Conservation (phyloP, 495 filamentous ascomycete genomes). For the Penicillium diatomitis region DNA sequence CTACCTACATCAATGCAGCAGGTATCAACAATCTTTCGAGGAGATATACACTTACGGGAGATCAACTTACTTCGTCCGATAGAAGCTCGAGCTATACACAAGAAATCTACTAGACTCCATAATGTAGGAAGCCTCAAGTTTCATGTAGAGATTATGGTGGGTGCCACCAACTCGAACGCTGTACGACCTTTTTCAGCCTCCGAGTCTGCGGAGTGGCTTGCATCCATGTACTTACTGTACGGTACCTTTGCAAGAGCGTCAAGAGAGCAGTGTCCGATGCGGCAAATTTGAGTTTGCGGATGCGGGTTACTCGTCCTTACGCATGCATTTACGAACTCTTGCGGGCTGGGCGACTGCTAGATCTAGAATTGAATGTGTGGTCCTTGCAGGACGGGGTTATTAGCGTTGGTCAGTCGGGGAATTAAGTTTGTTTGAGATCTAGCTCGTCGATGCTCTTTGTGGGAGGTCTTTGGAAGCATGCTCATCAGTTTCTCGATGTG, state of each 20-base stretch:
- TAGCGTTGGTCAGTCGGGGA: conserved; percentile 14
- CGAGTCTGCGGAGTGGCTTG: too few relatives aligned
- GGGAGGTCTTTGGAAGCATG: neutral
- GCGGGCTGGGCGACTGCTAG: conserved; percentile 7
- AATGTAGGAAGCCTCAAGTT: neutral
- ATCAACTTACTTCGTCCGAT: too few relatives aligned
- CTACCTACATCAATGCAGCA: too few relatives aligned
- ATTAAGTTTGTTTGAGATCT: conserved; percentile 2
- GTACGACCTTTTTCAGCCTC: neutral
- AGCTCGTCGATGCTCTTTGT: neutral
- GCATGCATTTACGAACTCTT: neutral
- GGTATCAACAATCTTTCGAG: too few relatives aligned
- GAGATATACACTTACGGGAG: too few relatives aligned
- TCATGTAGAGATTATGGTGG: conserved; percentile 4
- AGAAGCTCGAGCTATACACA: too few relatives aligned
- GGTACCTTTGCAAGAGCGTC: too few relatives aligned
- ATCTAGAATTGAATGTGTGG: conserved; percentile 15
- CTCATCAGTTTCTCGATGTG: too few relatives aligned
- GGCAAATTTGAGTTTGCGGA: conserved; percentile 16
- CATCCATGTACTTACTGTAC: too few relatives aligned
- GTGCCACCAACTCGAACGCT: conserved; percentile 11
- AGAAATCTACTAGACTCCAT: too few relatives aligned
- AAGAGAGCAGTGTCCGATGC: conserved; percentile 19
- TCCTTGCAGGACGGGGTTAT: conserved; percentile 16
- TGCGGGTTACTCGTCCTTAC: too few relatives aligned